Conservation (phyloP, 257 asterid species). For the Solanum bukasovii region DNA sequence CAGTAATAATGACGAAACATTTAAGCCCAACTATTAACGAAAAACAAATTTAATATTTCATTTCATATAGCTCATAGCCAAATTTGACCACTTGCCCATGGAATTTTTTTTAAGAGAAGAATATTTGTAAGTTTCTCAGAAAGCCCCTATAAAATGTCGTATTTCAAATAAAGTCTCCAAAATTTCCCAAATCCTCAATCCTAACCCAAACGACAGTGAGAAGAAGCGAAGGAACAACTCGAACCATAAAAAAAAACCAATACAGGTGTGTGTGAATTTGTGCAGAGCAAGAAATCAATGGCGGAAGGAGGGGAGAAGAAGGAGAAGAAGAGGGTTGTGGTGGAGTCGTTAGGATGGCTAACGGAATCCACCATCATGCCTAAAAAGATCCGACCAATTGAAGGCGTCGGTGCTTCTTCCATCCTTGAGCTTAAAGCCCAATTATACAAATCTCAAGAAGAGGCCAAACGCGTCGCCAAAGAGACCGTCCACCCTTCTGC, state of each 20-base stretch:
- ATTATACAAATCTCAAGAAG: slow-evolving; percentile 85
- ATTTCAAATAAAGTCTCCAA: background rate
- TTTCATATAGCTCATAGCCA: too few species aligned
- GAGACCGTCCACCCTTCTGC: slow-evolving; percentile 41
- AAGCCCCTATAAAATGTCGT: background rate
- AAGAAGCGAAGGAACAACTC: background rate
- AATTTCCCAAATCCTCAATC: background rate
- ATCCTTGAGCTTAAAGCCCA: slow-evolving; percentile 92
- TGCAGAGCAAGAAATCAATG: background rate
- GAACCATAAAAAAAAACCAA: background rate
- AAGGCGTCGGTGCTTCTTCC: slow-evolving; percentile 92
- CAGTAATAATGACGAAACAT: too few species aligned
- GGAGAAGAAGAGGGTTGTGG: slow-evolving; percentile 47
- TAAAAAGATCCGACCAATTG: slow-evolving; percentile 75
- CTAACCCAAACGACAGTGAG: background rate
- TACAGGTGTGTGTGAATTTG: background rate
- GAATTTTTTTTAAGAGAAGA: background rate
- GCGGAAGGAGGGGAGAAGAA: slow-evolving; percentile 32
- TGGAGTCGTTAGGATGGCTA: slow-evolving; percentile 95
- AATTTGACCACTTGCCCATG: too few species aligned
- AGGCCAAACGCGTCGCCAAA: slow-evolving; percentile 70
- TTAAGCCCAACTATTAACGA: too few species aligned
- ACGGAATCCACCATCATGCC: slow-evolving; percentile 98
- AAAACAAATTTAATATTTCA: too few species aligned
- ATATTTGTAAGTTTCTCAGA: background rate